A percentile compares a stretch with the other conserved stretches of the same genome.
These are phyloP conservation scores for Pythium diclinum DNA, from an alignment of 352 stramenopile genomes.

Conservation along the genomic window DNA sequence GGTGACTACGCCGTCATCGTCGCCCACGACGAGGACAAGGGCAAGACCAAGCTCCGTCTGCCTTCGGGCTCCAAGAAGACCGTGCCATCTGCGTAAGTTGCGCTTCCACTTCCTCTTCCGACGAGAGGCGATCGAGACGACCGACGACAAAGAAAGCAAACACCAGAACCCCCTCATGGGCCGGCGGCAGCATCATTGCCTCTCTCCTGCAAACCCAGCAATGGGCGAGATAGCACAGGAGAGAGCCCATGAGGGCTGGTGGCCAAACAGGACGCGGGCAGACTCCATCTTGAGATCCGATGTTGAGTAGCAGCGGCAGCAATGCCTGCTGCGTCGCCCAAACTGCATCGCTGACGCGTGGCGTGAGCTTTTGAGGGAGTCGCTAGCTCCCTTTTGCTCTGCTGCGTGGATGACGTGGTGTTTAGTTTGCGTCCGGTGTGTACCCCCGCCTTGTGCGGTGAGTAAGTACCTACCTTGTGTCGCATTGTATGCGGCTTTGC, in stretches of 20 bases:
- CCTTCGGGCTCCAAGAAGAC: constrained; percentile 98
- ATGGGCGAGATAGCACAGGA: constrained; percentile 3
- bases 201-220: constrained; percentile 6
- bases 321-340: constrained; percentile 6
- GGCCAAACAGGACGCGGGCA: constrained; percentile 32
- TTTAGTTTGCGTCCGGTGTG: constrained; percentile 42
- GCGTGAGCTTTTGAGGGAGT: not conserved
- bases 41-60: constrained; percentile 94
- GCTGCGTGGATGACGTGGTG: constrained; percentile 8
- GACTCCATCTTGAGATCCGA: constrained; percentile 12
- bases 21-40: constrained; percentile 98
- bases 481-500: constrained; percentile 11
- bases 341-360: constrained; percentile 7
- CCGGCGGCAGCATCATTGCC: constrained; percentile 8
- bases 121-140: constrained; percentile 10
- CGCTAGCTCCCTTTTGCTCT: not conserved
- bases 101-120: constrained; percentile 21
- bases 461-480: constrained; percentile 66
- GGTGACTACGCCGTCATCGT: constrained; percentile 99
- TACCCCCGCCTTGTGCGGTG: constrained; percentile 72
- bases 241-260: constrained; percentile 9
- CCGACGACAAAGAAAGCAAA: constrained; percentile 20
- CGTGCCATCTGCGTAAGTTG: constrained; percentile 89
- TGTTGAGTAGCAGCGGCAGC: not conserved
- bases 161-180: constrained; percentile 9